Evolutionary conservation across 768 basidiomycete species (phyloP), one percentile per base, ranked within the genome.

Genomic region (Coprinopsis strossmayeri): DNA sequence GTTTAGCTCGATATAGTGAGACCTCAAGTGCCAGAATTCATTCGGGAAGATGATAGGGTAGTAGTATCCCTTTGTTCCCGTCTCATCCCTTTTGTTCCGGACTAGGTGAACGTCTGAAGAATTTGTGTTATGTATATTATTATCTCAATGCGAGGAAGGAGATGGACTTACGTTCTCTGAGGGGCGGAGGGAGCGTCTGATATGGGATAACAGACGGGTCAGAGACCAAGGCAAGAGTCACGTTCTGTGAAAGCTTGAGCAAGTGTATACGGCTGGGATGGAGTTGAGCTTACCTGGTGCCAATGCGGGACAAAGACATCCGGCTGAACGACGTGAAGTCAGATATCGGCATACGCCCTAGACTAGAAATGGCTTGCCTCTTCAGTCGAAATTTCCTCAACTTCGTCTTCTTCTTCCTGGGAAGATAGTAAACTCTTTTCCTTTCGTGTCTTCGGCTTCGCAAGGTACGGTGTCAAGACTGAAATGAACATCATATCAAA

Each of bases 1-100:
- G 63, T 97, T 97, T 63, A 98, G 77, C 57, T 93, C 87, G 49
- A 79, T 63, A 57, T 90, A 84, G 51, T 93, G 85, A 34, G 86
- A 84, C 32, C 82, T 80, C 25, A 91, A 75, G 53, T 87, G 79
- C 92, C 95, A 97, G 67, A 97, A 97, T 60, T 96, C 92, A 61
- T 98, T 98, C 12, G 91, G 80, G 65, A 87, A 98, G 30, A 97
- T 61, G 50, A 94, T 82, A 7, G 95, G 95, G 58, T 82, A 87
- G 74, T 94, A 92, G 53, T 74, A 79, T 2, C 80, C 87, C 51
- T 74, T 76, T 2, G 72, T 75, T 3, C 84, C 84, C 20, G 79
- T 78, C 30, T 76, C 65, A 53, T 90, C 87, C 30, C 86, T 79
- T 48, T 71, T 58, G 21, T 67, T 72, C 3, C 78, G 73, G 32